phyloP scores from a whole-genome alignment of 306 rosid species.

The Fragaria iinumae region DNA sequence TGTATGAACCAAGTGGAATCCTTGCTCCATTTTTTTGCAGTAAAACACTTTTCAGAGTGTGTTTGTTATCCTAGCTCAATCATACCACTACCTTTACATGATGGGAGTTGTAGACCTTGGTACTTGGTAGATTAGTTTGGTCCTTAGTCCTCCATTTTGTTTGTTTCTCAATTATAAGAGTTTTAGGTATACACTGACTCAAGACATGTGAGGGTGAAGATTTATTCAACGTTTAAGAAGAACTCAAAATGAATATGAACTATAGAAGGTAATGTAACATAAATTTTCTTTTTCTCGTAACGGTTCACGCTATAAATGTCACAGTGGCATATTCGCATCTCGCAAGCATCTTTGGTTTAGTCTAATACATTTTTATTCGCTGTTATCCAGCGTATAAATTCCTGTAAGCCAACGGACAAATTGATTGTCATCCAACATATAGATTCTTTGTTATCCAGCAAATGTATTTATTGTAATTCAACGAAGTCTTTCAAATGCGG shows the following conservation, averaged over 20 bases:
- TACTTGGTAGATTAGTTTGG: background rate
- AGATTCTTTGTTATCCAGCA: background rate
- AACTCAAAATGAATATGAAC: background rate
- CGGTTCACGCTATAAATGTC: rapidly evolving
- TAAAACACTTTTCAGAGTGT: background rate
- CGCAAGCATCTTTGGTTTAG: background rate
- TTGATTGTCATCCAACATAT: background rate
- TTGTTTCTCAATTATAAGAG: background rate
- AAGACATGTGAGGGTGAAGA: background rate
- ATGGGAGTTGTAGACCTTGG: background rate
- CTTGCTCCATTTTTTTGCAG: background rate
- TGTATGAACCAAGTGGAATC: background rate
- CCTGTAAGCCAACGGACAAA: rapidly evolving
- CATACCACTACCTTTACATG: background rate
- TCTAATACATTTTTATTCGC: background rate
- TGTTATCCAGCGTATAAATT: background rate
- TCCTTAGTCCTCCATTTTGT: background rate
- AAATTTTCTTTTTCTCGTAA: background rate
- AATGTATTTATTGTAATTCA: background rate
- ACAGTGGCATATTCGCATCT: background rate
- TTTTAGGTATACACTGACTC: background rate
- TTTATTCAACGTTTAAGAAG: background rate
- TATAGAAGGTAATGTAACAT: background rate
- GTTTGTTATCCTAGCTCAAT: slow-evolving; percentile 4
- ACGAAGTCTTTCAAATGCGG: background rate